These are phyloP conservation scores for Terfezia claveryi DNA, from an alignment of 495 filamentous ascomycete genomes.

Conservation along the genomic window DNA sequence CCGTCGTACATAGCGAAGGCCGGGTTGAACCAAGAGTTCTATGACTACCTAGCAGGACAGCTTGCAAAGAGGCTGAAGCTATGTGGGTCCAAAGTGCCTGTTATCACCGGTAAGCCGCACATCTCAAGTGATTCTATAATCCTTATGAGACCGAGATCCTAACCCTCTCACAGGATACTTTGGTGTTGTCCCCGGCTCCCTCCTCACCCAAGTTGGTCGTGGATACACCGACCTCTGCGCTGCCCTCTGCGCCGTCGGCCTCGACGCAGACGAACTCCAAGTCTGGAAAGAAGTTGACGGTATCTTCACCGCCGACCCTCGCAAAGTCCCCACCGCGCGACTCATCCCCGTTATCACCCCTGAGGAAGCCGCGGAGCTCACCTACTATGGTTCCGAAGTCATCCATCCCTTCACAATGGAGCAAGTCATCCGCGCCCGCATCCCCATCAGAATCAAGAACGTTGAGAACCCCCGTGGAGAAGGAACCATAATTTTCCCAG, in stretches of 20 bases:
- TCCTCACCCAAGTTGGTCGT: constrained; percentile 58
- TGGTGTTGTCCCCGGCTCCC: constrained; percentile 57
- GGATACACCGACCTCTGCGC: constrained; percentile 84
- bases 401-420: constrained; percentile 98
- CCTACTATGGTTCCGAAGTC: constrained; percentile 84
- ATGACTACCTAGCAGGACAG: constrained; percentile 39
- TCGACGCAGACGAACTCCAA: constrained; percentile 58
- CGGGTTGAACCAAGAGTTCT: constrained; percentile 59
- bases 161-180: constrained; percentile 44
- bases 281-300: constrained; percentile 90
- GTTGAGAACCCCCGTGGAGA: constrained; percentile 78
- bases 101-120: constrained; percentile 31
- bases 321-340: constrained; percentile 66
- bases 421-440: constrained; percentile 72
- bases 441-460: constrained; percentile 88
- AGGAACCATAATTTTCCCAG: constrained; percentile 60
- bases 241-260: constrained; percentile 56
- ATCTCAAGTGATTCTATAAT: background rate
- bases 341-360: constrained; percentile 61
- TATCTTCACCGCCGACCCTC: constrained; percentile 72
- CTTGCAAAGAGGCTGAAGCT: constrained; percentile 45
- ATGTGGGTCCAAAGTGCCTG: constrained; percentile 49
- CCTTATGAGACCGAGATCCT: background rate
- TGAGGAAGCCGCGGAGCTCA: constrained; percentile 71
- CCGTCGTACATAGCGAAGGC: constrained; percentile 44